Evolutionary conservation across 768 basidiomycete genomes (phyloP).

Genomic region (Steccherinum ochraceum): DNA sequence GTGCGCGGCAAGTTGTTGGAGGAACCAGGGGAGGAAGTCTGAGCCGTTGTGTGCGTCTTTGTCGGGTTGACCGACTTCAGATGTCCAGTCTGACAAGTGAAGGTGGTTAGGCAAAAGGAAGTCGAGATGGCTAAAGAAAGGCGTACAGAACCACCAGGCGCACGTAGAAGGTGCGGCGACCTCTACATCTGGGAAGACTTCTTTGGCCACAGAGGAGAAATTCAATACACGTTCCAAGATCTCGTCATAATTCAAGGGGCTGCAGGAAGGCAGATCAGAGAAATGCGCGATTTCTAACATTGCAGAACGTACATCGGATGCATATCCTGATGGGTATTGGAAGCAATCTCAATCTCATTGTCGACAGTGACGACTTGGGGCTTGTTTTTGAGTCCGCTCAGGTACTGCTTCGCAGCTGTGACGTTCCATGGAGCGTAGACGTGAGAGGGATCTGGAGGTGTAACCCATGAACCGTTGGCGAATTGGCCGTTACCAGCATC

Average conservation of each 20-base stretch:
- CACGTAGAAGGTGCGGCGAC: constrained; percentile 40
- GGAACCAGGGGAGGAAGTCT: constrained; percentile 54
- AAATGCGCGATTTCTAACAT: not conserved
- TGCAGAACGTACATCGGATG: constrained; percentile 28
- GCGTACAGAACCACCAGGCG: constrained; percentile 25
- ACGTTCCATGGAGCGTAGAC: constrained; percentile 46
- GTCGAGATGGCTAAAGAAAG: not conserved
- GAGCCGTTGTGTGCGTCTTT: constrained; percentile 44
- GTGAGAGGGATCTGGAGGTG: constrained; percentile 32
- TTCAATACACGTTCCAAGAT: constrained; percentile 40
- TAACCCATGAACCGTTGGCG: constrained; percentile 40
- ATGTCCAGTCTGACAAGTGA: constrained; percentile 43
- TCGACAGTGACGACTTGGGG: constrained; percentile 43
- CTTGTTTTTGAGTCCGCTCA: constrained; percentile 39
- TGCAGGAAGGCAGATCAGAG: not conserved
- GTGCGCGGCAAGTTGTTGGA: constrained; percentile 38
- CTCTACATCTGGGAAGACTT: constrained; percentile 35
- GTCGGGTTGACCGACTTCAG: constrained; percentile 39
- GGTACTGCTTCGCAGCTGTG: constrained; percentile 36
- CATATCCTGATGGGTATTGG: constrained; percentile 51
- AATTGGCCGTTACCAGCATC: constrained; percentile 44
- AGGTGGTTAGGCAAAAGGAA: not conserved
- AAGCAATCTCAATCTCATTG: constrained; percentile 53
- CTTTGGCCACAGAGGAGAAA: constrained; percentile 36
- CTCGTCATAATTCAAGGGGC: constrained; percentile 43